These are phyloP conservation scores for Gnetum montanum DNA, from an alignment of 75 land plant species.

Conservation along the genomic window DNA sequence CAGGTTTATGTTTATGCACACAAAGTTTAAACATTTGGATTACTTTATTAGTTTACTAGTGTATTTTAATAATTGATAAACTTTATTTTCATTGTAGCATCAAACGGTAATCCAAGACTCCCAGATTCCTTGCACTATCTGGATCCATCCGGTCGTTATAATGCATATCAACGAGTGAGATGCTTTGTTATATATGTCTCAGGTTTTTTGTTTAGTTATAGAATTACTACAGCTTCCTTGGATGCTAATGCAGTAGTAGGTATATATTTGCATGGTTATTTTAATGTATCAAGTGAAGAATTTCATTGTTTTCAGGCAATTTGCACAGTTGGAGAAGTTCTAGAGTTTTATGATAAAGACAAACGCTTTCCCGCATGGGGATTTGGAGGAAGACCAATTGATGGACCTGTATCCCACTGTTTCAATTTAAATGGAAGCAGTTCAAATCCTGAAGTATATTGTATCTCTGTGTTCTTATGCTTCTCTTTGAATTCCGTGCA, in stretches of 20 bases:
- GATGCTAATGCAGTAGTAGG: background rate
- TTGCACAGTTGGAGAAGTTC: conserved; percentile 66
- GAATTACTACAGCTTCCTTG: no score
- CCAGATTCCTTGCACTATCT: conserved; percentile 86
- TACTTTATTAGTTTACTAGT: background rate
- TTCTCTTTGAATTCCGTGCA: no score
- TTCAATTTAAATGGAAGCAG: conserved; percentile 83
- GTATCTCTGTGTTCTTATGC: no score
- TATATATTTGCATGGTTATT: background rate
- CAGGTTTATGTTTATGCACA: conserved; percentile 32
- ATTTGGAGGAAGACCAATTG: conserved; percentile 82
- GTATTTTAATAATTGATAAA: conserved; percentile 1
- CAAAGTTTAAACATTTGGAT: background rate
- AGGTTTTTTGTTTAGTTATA: no score
- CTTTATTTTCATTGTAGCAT: conserved; percentile 35
- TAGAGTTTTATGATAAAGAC: conserved; percentile 83
- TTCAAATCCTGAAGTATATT: conserved; percentile 44
- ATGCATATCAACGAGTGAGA: conserved; percentile 87
- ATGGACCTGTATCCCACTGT: conserved; percentile 89
- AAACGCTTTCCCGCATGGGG: conserved; percentile 96
- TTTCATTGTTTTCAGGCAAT: conserved; percentile 85
- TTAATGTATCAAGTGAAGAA: background rate
- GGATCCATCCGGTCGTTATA: conserved; percentile 63
- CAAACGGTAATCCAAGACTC: conserved; percentile 80
- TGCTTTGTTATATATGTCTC: background rate